A percentile compares a stretch with the other conserved stretches of the same genome.
Conservation (phyloP, 352 stramenopile species). For the Pythium rishiriense region DNA sequence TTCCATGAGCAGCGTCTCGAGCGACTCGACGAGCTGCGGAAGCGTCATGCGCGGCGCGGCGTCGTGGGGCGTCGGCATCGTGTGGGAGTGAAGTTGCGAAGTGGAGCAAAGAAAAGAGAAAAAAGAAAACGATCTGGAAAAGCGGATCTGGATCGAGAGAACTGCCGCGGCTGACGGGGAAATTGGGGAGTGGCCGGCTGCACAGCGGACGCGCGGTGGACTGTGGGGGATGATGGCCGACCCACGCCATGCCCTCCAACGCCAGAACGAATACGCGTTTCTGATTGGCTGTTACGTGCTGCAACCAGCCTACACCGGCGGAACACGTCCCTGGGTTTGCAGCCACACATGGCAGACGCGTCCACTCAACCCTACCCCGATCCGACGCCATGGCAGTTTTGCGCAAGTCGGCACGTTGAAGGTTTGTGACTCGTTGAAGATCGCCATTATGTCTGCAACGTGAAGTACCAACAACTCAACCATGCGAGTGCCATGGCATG, state of each 20-base stretch:
- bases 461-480: too few relatives aligned
- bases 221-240: background rate
- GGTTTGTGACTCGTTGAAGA: too few relatives aligned
- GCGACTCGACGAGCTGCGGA: slow-evolving; percentile 41
- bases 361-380: slow-evolving; percentile 19
- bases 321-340: slow-evolving; percentile 5
- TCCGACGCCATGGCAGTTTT: too few relatives aligned
- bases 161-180: background rate
- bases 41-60: slow-evolving; percentile 28
- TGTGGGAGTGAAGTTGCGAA: background rate
- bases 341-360: background rate
- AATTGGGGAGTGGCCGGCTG: background rate
- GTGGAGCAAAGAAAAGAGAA: too few relatives aligned
- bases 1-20: slow-evolving; percentile 41
- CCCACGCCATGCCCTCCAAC: background rate
- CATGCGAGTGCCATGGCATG: too few relatives aligned
- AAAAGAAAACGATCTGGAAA: background rate
- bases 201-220: too few relatives aligned
- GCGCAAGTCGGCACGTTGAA: too few relatives aligned
- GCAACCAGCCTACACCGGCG: slow-evolving; percentile 12
- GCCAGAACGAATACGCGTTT: slow-evolving; percentile 3
- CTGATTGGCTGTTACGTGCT: slow-evolving; percentile 13
- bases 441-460: too few relatives aligned
- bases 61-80: background rate
- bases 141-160: too few relatives aligned